phyloP scores from a whole-genome alignment of 2,329 filamentous ascomycete genomes.

The Akanthomyces dipterigenus region DNA sequence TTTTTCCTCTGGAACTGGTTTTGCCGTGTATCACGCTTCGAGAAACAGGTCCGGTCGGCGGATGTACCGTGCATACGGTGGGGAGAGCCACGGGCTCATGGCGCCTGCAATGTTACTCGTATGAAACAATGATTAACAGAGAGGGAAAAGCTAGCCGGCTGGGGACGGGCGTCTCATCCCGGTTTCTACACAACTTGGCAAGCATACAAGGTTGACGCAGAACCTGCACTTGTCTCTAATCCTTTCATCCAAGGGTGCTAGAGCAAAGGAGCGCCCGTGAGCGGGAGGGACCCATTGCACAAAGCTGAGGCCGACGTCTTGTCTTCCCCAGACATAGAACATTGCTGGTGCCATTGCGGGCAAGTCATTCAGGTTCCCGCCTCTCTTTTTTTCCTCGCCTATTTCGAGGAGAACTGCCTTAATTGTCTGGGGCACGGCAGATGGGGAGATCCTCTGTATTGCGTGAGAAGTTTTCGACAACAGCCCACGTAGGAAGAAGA shows the following conservation, averaged over 20 bases:
- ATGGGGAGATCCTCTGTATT: not conserved
- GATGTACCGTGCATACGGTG: not conserved
- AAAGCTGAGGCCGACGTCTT: slow-evolving; percentile 4
- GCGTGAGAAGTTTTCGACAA: not conserved
- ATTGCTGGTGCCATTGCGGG: not conserved
- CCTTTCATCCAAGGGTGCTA: not conserved
- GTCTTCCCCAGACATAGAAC: slow-evolving; percentile 3
- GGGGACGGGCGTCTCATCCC: not conserved
- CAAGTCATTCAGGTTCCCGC: not conserved
- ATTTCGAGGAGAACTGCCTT: not conserved
- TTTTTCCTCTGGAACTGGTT: not conserved
- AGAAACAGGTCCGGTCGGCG: not conserved
- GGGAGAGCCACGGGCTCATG: not conserved
- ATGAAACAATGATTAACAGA: slow-evolving; percentile 3
- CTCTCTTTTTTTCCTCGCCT: not conserved
- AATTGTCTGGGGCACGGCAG: not conserved
- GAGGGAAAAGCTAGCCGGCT: not conserved
- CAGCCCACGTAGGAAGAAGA: not conserved
- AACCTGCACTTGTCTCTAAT: not conserved
- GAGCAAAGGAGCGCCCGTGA: not conserved
- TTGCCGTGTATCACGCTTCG: not conserved
- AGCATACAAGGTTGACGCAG: not conserved
- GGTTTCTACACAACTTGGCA: not conserved
- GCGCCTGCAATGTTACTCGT: not conserved
- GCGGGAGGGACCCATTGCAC: not conserved